These are phyloP conservation scores for Termitomyces titanicus DNA, from an alignment of 768 basidiomycete genomes.

Conservation along the genomic window DNA sequence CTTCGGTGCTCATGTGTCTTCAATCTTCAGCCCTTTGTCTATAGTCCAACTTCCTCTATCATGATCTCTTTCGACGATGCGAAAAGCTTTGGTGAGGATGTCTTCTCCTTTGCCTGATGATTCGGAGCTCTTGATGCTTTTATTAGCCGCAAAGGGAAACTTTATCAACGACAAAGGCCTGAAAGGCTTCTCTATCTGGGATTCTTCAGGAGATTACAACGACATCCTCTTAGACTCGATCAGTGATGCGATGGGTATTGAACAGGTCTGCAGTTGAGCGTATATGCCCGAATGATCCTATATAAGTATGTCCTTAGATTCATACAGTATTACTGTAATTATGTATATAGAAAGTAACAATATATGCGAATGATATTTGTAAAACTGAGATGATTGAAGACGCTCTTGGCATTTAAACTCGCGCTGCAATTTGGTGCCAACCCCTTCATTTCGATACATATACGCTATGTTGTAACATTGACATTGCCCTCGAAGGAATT, in stretches of 20 bases:
- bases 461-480: too few relatives aligned
- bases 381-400: background rate
- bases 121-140: background rate
- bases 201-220: slow-evolving; percentile 56
- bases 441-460: too few relatives aligned
- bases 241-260: slow-evolving; percentile 32
- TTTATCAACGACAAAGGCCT: slow-evolving; percentile 54
- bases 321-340: background rate
- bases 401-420: too few relatives aligned
- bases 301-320: background rate
- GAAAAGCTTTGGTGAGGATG: slow-evolving; percentile 44
- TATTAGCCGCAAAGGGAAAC: slow-evolving; percentile 48
- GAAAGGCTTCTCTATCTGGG: slow-evolving; percentile 66
- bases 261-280: slow-evolving; percentile 13
- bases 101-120: background rate
- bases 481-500: too few relatives aligned
- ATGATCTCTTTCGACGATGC: slow-evolving; percentile 71
- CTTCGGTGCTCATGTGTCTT: background rate
- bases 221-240: slow-evolving; percentile 59
- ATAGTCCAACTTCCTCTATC: slow-evolving; percentile 45
- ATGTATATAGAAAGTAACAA: background rate
- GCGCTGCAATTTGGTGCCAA: too few relatives aligned
- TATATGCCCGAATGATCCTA: background rate
- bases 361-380: background rate
- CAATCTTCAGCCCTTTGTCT: slow-evolving; percentile 57